phyloP scores from a whole-genome alignment of 1,139 yeast species.

The Yamadazyma triangularis region DNA sequence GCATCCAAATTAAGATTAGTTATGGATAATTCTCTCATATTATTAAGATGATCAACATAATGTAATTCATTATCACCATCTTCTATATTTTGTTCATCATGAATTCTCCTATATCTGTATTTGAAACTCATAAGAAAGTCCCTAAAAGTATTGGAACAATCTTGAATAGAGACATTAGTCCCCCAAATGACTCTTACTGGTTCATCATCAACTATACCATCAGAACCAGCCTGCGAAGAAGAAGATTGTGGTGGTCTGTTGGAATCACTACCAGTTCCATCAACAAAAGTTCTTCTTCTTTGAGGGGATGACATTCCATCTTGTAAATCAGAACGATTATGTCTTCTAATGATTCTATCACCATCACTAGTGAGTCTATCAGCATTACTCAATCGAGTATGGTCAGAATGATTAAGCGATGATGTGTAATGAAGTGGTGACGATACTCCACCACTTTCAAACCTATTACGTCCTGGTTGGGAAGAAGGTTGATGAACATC shows the following conservation, averaged over 20 bases:
- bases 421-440: conserved; percentile 47
- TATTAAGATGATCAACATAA: conserved; percentile 68
- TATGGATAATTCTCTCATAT: conserved; percentile 73
- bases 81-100: conserved; percentile 25
- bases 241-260: conserved; percentile 15
- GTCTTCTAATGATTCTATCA: conserved; percentile 40
- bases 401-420: conserved; percentile 38
- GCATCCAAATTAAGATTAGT: conserved; percentile 85
- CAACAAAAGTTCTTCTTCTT: conserved; percentile 33
- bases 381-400: conserved; percentile 17
- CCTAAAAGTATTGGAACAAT: conserved; percentile 74
- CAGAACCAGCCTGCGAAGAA: conserved; percentile 27
- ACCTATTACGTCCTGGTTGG: conserved; percentile 12
- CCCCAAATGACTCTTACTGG: conserved; percentile 97
- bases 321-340: conserved; percentile 40
- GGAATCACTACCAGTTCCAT: conserved; percentile 4
- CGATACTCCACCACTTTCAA: conserved; percentile 23
- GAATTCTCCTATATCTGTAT: conserved; percentile 62
- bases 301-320: conserved; percentile 41
- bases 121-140: conserved; percentile 83
- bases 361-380: conserved; percentile 39
- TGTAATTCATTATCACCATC: conserved; percentile 62
- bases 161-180: conserved; percentile 90
- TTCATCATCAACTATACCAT: conserved; percentile 40
- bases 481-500: conserved; percentile 22